Evolutionary conservation across 2,329 filamentous ascomycete genomes (phyloP), one percentile per base, ranked within the genome.

Genomic region (Leptographium procerum): DNA sequence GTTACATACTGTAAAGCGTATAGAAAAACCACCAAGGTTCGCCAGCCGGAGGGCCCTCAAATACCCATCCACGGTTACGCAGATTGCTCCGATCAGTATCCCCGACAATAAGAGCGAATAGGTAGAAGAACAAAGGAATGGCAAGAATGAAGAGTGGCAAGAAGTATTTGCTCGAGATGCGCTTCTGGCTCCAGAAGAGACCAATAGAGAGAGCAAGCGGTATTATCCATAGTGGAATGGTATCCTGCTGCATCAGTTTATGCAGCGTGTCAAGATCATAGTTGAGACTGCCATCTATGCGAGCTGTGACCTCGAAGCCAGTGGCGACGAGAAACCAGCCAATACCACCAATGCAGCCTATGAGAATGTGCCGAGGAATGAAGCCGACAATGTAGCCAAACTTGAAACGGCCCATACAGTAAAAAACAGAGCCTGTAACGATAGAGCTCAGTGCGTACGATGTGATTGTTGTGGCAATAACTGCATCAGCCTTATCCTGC

Each of bases 1-100:
- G 16, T 43, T 43, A 79, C 84, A 79, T 77, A 92, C 89, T 86
- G 72, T 96, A 99, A 53, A 97, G 81, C 0, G 90, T 95, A 73
- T 96, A 99, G 67, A 99, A 99, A 69, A 94, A 91, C 82, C 94
- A 99, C 84, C 95, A 99, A 0, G 94, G 91, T 65, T 95, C 89
- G 14, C 83, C 88, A 11, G 86, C 86, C 52, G 87, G 86, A 1
- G 94, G 92, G 0, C 87, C 87, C 65, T 89, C 82, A 66, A 99
- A 99, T 13, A 97, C 87, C 94, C 94, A 99, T 22, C 94, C 94
- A 54, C 79, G 75, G 11, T 81, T 71, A 57, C 91, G 85, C 51
- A 97, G 73, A 14, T 77, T 76, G 43, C 82, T 78, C 60, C 90
- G 77, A 47, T 87, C 77, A 55, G 95, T 75, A 22, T 79, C 77